Percentiles rank a stretch among this genome's conserved stretches.
phyloP scores from a whole-genome alignment of 495 filamentous ascomycete species.

The Penicillium bialowiezense region DNA sequence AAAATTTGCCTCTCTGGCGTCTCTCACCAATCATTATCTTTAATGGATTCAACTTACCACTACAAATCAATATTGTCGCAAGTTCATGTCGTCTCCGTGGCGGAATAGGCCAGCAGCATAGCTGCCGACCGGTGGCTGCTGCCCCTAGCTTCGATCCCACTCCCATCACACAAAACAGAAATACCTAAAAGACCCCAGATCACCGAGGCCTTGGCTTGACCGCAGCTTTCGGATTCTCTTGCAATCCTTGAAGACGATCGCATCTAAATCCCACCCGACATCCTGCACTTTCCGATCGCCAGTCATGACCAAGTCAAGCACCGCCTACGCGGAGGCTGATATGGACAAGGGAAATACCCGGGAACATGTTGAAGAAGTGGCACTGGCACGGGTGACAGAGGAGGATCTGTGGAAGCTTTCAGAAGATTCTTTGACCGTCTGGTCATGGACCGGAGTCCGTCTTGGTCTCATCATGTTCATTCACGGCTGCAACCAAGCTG shows the following conservation, averaged over 20 bases:
- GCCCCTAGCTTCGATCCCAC: slow-evolving; percentile 1
- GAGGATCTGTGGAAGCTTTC: slow-evolving; percentile 36
- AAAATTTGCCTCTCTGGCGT: background rate
- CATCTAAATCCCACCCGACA: background rate
- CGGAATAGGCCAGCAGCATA: slow-evolving; percentile 10
- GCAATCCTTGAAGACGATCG: background rate
- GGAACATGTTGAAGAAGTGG: slow-evolving; percentile 34
- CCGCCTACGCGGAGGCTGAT: slow-evolving; percentile 3
- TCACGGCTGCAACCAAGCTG: slow-evolving; percentile 40
- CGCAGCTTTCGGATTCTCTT: background rate
- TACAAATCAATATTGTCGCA: background rate
- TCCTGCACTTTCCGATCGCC: background rate
- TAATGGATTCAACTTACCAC: background rate
- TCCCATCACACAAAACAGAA: slow-evolving; percentile 2
- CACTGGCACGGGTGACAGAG: slow-evolving; percentile 36
- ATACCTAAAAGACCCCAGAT: slow-evolving; percentile 18
- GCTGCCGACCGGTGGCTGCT: background rate
- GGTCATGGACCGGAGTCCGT: slow-evolving; percentile 34
- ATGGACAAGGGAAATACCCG: slow-evolving; percentile 12
- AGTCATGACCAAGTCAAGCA: slow-evolving; percentile 4
- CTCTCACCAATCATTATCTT: slow-evolving; percentile 7
- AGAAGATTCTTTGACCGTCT: slow-evolving; percentile 25
- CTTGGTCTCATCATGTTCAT: slow-evolving; percentile 38
- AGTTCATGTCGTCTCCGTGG: slow-evolving; percentile 18
- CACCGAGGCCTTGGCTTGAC: background rate